Evolutionary conservation across 1,284 basidiomycete species (phyloP).

Genomic region (Tranzscheliella williamsii): DNA sequence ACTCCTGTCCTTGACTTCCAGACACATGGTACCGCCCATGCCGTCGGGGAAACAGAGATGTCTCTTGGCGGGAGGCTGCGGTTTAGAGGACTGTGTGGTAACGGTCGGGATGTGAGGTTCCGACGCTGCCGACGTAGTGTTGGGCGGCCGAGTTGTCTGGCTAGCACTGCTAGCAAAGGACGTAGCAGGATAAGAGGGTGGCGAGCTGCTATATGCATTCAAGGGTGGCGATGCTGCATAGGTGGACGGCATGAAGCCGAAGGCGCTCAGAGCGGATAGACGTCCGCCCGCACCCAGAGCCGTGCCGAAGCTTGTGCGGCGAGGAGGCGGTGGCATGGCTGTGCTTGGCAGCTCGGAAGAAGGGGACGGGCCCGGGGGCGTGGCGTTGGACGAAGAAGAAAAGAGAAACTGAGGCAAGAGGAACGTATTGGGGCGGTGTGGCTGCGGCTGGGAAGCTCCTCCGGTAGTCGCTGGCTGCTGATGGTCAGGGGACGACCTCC

Average conservation of each 20-base stretch:
- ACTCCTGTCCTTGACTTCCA: conserved; percentile 27
- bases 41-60: conserved; percentile 40
- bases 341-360: conserved; percentile 2
- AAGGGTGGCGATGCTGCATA: background rate
- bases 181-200: conserved; percentile 6
- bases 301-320: conserved; percentile 32
- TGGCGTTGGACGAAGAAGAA: conserved; percentile 2
- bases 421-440: conserved; percentile 25
- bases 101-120: too few relatives aligned
- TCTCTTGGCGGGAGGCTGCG: conserved; percentile 9
- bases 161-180: too few relatives aligned
- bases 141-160: too few relatives aligned
- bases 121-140: too few relatives aligned
- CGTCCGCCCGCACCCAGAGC: conserved; percentile 16
- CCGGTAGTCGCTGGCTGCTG: conserved; percentile 3
- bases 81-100: background rate
- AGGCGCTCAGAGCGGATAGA: conserved; percentile 30
- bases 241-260: conserved; percentile 24
- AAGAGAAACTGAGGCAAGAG: conserved; percentile 34
- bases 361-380: too few relatives aligned
- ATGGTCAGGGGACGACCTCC: conserved; percentile 33
- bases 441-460: conserved; percentile 1
- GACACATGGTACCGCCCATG: conserved; percentile 34
- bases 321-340: conserved; percentile 18
- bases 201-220: conserved; percentile 13